phyloP scores from a whole-genome alignment of 306 rosid species.

The Lotus japonicus region DNA sequence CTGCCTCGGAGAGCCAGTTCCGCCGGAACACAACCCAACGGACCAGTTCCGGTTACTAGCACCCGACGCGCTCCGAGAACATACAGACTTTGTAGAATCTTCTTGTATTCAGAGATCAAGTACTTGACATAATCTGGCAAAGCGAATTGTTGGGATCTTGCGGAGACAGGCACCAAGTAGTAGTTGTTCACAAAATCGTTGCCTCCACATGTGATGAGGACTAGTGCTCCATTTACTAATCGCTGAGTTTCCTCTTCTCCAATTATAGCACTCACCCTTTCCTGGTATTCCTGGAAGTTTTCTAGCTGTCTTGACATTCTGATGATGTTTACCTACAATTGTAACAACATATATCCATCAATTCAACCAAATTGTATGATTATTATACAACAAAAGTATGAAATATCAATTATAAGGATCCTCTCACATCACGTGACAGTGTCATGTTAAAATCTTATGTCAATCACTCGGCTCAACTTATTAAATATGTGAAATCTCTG shows the following conservation, averaged over 20 bases:
- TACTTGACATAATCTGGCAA: slow-evolving; percentile 41
- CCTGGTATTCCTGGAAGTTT: slow-evolving; percentile 43
- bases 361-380: no score
- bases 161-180: slow-evolving; percentile 36
- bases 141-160: slow-evolving; percentile 42
- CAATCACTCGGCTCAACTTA: no score
- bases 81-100: slow-evolving; percentile 41
- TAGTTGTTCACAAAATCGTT: slow-evolving; percentile 63
- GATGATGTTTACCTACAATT: slow-evolving; percentile 39
- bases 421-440: no score
- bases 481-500: no score
- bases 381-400: no score
- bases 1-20: slow-evolving; percentile 42
- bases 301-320: slow-evolving; percentile 36
- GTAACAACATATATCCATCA: not conserved
- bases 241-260: slow-evolving; percentile 19
- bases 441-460: no score
- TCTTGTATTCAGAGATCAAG: slow-evolving; percentile 42
- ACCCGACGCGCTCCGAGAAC: slow-evolving; percentile 45
- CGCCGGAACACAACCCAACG: slow-evolving; percentile 58
- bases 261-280: slow-evolving; percentile 28
- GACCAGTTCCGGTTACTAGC: slow-evolving; percentile 58
- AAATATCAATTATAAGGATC: no score
- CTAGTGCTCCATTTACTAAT: slow-evolving; percentile 35
- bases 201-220: slow-evolving; percentile 45